These are phyloP conservation scores for Plasmodium gaboni DNA, from an alignment of 169 alveolate genomes.

Conservation along the genomic window DNA sequence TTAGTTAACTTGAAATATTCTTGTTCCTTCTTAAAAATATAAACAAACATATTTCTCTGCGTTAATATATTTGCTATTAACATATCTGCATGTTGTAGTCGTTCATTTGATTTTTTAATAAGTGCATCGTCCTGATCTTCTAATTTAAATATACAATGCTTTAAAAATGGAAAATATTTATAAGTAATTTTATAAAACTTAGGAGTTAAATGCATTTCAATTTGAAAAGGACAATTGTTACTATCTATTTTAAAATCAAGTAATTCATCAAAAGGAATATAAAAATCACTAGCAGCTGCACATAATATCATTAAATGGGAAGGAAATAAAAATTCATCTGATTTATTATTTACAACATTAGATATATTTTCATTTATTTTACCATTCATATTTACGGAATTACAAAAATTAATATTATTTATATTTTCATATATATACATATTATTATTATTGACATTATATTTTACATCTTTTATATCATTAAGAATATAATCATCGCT, in stretches of 20 bases:
- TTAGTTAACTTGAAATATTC: conserved; percentile 11
- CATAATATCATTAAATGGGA: conserved; percentile 79
- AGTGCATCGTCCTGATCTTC: conserved; percentile 30
- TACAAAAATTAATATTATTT: neutral
- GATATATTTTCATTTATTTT: neutral
- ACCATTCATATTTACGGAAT: neutral
- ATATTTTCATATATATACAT: neutral
- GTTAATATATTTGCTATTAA: conserved; percentile 40
- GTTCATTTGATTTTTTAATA: conserved; percentile 15
- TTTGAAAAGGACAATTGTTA: conserved; percentile 2
- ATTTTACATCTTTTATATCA: neutral
- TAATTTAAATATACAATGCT: conserved; percentile 40
- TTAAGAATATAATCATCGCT: neutral
- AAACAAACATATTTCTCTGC: conserved; percentile 20
- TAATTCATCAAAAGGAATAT: conserved; percentile 80
- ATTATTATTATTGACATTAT: neutral
- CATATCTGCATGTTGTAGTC: conserved; percentile 28
- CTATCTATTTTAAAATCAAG: conserved; percentile 50
- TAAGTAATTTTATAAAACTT: conserved; percentile 30
- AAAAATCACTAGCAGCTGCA: conserved; percentile 93
- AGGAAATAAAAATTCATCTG: neutral
- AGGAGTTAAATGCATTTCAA: conserved; percentile 33
- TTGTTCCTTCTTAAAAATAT: conserved; percentile 8
- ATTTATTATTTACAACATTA: neutral
- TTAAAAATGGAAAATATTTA: conserved; percentile 20